Conservation (phyloP, 495 filamentous ascomycete species). For the Gamarada debralockiae region DNA sequence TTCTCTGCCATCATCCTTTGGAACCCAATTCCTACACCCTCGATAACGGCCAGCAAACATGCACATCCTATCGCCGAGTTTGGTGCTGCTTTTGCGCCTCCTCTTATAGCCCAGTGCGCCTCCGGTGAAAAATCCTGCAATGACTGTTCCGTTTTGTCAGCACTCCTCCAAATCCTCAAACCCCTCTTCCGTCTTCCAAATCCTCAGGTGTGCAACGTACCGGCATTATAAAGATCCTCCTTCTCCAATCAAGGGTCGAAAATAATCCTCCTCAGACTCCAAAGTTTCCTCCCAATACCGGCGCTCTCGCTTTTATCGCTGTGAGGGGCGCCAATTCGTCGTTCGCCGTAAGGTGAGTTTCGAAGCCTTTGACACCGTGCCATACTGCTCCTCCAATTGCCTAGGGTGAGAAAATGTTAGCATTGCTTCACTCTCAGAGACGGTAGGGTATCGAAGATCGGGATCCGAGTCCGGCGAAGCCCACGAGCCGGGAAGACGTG, state of each 20-base stretch:
- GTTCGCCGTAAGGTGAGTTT: conserved; percentile 86
- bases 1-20: conserved; percentile 93
- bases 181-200: not conserved
- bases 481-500: not conserved
- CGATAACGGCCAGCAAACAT: conserved; percentile 89
- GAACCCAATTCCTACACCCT: conserved; percentile 96
- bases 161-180: not conserved
- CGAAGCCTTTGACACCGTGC: conserved; percentile 96
- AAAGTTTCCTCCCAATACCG: conserved; percentile 95
- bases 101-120: conserved; percentile 86
- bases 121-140: conserved; percentile 96
- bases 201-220: not conserved
- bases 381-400: conserved; percentile 92
- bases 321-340: conserved; percentile 93
- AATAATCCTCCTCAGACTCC: conserved; percentile 97
- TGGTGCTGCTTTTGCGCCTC: conserved; percentile 80
- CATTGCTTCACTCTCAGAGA: conserved; percentile 4
- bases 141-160: conserved; percentile 40
- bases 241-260: conserved; percentile 95
- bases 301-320: conserved; percentile 94
- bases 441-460: no score
- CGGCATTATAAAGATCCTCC: conserved; percentile 96
- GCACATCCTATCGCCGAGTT: conserved; percentile 96
- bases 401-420: conserved; percentile 33
- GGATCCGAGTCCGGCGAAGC: not conserved